These are phyloP conservation scores for Penicillium lagena DNA, from an alignment of 495 filamentous ascomycete genomes.

Conservation along the genomic window DNA sequence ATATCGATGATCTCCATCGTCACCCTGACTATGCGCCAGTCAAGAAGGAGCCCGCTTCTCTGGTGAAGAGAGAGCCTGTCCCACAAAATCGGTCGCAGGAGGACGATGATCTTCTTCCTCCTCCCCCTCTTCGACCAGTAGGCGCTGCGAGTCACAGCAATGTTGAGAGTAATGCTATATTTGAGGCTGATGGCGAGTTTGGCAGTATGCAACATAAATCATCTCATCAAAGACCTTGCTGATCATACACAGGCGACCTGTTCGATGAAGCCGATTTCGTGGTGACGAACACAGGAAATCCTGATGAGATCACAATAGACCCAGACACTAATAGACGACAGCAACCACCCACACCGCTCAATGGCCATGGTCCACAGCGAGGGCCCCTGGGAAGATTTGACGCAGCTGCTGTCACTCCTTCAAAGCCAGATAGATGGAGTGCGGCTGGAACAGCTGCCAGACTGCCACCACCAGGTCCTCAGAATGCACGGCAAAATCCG, in stretches of 20 bases:
- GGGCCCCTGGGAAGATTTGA: constrained; percentile 16
- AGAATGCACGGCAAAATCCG: constrained; percentile 17
- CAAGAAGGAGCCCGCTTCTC: constrained; percentile 50
- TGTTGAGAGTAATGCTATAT: constrained; percentile 9
- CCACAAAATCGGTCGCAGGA: constrained; percentile 28
- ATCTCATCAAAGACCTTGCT: constrained; percentile 4
- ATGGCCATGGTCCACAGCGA: constrained; percentile 17
- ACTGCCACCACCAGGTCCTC: constrained; percentile 15
- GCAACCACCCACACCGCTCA: constrained; percentile 24
- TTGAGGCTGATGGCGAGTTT: constrained; percentile 51
- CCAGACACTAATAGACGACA: constrained; percentile 19
- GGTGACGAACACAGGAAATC: constrained; percentile 50
- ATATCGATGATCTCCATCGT: constrained; percentile 69
- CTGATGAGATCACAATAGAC: constrained; percentile 53
- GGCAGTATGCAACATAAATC: constrained; percentile 45
- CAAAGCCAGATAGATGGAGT: constrained; percentile 36
- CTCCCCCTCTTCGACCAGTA: constrained; percentile 21
- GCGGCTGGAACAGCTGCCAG: constrained; percentile 9
- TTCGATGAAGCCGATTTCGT: constrained; percentile 72
- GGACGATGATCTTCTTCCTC: constrained; percentile 35
- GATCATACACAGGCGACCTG: constrained; percentile 42
- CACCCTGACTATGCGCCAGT: constrained; percentile 65
- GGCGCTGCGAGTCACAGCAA: constrained; percentile 13
- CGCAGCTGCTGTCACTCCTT: constrained; percentile 29
- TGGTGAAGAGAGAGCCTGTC: constrained; percentile 50